Base-by-base conservation (phyloP, 2,329 filamentous ascomycete species). In the Aspergillus quadrilineatus region DNA sequence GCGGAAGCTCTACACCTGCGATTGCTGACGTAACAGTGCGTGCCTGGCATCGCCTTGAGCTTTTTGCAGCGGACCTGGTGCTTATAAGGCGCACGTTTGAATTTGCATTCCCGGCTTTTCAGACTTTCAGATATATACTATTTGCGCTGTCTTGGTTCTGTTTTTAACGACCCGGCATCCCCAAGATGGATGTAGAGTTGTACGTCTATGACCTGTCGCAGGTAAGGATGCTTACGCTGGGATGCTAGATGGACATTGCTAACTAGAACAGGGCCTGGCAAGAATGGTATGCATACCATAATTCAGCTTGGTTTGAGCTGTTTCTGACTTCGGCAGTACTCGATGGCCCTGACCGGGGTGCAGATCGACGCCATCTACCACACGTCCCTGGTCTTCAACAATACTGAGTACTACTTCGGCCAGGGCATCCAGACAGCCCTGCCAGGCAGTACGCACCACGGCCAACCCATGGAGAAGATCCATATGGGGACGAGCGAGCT, bases 301-400 rank as follows among this genome's bases (percentile, higher is more conserved):
- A 22, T 43, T 26, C 6, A 46, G 45, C 6, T 14, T 37, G 34
- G 10, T 5, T 39, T 41, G 17, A 34, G 26, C 15, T 22, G 34
- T 30, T 6, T 58, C 63, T 69, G 57, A 67, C 55, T 42, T 17
- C n/a, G 10, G 17, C 63, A 83, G 75, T 82, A 85, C 70, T 86
- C 82, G 10, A 71, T 70, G 49, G 76, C 82, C 47, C 77, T 89
- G 45, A 81, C 88, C 4, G 87, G 87, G 1, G 83, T 81, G 1
- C 85, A 88, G 51, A 90, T 97, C 49, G 93, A 97, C 73, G 94
- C 94, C 53, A 85, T 99, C 52, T 97, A 97, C 65, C 94, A 99
- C 73, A 97, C 94, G 0, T 90, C 92, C 0, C 86, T 99, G 53
- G 88, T 96, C 42, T 80, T 97, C 39, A 84, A 86, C 51, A 87